phyloP scores from a whole-genome alignment of 176 grass and related monocot genomes.

The Zoysia japonica region DNA sequence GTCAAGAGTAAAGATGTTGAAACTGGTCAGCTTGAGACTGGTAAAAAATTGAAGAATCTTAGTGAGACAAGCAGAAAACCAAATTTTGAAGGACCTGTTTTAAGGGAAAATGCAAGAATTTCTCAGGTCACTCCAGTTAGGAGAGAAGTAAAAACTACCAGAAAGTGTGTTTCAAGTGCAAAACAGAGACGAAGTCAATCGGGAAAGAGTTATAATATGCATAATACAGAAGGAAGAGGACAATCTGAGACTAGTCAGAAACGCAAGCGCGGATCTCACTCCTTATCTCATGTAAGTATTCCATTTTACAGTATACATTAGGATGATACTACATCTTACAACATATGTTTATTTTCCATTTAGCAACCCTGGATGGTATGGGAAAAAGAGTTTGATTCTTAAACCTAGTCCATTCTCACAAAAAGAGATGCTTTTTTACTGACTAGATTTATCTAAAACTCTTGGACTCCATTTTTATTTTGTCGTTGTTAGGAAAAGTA shows the following conservation, averaged over 20 bases:
- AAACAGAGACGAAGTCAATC: background rate
- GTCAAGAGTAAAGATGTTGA: conserved; percentile 40
- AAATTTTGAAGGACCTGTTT: conserved; percentile 29
- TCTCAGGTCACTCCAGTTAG: background rate
- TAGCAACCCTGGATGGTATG: background rate
- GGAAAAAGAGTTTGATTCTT: background rate
- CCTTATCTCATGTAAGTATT: conserved; percentile 51
- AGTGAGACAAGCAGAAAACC: conserved; percentile 27
- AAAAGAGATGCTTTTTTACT: too few relatives aligned
- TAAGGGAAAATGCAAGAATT: conserved; percentile 23
- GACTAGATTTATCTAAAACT: background rate
- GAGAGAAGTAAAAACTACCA: conserved; percentile 6
- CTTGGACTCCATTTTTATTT: background rate
- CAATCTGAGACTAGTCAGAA: conserved; percentile 43
- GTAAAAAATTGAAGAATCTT: conserved; percentile 14
- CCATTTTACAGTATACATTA: background rate
- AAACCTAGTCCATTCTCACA: too few relatives aligned
- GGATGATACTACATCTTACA: background rate
- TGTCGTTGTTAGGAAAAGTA: background rate
- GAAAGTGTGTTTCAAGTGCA: conserved; percentile 15
- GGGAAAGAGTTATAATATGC: background rate
- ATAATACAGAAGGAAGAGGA: conserved; percentile 16
- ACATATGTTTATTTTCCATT: conserved; percentile 1
- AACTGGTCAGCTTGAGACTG: conserved; percentile 11
- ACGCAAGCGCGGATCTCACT: conserved; percentile 30